Percentiles rank a stretch among this genome's conserved stretches.
phyloP scores from a whole-genome alignment of 2,329 filamentous ascomycete species.

The Paecilomyces fulvus region DNA sequence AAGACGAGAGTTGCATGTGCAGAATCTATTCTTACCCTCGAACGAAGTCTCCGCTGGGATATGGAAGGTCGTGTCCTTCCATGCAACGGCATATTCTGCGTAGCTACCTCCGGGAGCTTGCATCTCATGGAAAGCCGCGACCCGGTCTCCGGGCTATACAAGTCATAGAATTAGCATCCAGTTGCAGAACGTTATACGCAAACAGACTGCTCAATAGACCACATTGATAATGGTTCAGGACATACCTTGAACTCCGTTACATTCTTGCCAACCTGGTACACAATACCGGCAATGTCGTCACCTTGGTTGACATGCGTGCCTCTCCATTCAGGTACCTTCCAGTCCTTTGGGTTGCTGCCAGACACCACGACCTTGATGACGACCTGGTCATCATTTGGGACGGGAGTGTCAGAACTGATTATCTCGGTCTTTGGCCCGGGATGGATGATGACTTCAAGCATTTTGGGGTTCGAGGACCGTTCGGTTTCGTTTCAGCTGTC shows the following conservation, averaged over 20 bases:
- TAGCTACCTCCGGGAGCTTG: slow-evolving; percentile 42
- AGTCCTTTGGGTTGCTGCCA: slow-evolving; percentile 40
- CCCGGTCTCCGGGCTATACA: slow-evolving; percentile 48
- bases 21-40: slow-evolving; percentile 33
- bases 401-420: slow-evolving; percentile 22
- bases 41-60: slow-evolving; percentile 43
- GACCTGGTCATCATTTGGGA: slow-evolving; percentile 22
- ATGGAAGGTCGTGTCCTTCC: slow-evolving; percentile 47
- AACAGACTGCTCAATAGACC: neutral
- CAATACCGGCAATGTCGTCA: slow-evolving; percentile 45
- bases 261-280: slow-evolving; percentile 43
- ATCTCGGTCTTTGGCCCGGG: neutral
- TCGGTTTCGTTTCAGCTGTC: neutral
- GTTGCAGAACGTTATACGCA: neutral
- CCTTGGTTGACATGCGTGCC: slow-evolving; percentile 34
- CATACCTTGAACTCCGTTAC: slow-evolving; percentile 43
- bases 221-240: neutral
- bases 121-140: slow-evolving; percentile 45
- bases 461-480: neutral
- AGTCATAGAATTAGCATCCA: slow-evolving; percentile 26
- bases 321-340: slow-evolving; percentile 21
- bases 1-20: neutral
- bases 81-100: slow-evolving; percentile 49
- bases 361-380: slow-evolving; percentile 30
- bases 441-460: neutral